These are phyloP conservation scores for Candida sonorensis DNA, from an alignment of 805 yeast genomes.

Conservation along the genomic window DNA sequence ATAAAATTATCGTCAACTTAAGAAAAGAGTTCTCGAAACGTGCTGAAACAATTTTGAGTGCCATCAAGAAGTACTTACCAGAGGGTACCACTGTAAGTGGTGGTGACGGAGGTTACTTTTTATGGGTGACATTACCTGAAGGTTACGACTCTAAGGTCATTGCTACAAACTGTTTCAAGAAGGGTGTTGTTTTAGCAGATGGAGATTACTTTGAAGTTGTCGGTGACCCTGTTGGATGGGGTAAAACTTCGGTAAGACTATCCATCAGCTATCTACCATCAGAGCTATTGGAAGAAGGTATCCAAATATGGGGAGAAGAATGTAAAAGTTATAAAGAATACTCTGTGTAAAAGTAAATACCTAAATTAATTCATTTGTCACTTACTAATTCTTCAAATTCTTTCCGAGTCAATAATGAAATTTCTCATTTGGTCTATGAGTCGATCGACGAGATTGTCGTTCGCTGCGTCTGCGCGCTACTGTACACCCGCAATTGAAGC, in stretches of 20 bases:
- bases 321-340: slow-evolving; percentile 20
- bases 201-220: slow-evolving; percentile 70
- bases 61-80: slow-evolving; percentile 45
- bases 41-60: slow-evolving; percentile 30
- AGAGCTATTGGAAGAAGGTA: slow-evolving; percentile 42
- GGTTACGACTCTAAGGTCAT: slow-evolving; percentile 28
- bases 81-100: slow-evolving; percentile 45
- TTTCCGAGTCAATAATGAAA: too few species aligned
- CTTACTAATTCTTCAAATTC: too few species aligned
- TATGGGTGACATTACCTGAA: slow-evolving; percentile 62
- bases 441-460: too few species aligned
- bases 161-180: slow-evolving; percentile 30
- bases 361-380: too few species aligned
- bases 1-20: slow-evolving; percentile 37
- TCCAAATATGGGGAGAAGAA: slow-evolving; percentile 43
- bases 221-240: slow-evolving; percentile 61
- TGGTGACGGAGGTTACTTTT: slow-evolving; percentile 82
- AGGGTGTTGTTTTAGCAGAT: slow-evolving; percentile 57
- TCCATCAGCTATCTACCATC: slow-evolving; percentile 47
- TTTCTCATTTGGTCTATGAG: too few species aligned
- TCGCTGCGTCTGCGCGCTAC: too few species aligned
- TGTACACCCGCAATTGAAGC: too few species aligned
- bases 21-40: slow-evolving; percentile 41
- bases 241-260: slow-evolving; percentile 44
- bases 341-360: too few species aligned